Conservation (phyloP, 495 filamentous ascomycete genomes). For the Glutinoglossum americanum region DNA sequence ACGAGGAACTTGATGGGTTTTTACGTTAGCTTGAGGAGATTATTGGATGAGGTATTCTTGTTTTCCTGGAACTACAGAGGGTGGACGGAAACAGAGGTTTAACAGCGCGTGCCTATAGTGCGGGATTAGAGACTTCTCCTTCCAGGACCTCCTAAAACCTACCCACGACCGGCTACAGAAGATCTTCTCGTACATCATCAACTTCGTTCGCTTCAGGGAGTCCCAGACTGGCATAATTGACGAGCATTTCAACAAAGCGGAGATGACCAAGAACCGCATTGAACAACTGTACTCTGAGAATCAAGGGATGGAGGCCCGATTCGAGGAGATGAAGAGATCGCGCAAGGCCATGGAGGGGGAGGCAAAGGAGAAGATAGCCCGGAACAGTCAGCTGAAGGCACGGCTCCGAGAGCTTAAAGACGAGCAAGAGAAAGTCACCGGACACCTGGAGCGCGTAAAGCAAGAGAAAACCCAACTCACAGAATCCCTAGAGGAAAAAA, state of each 20-base stretch:
- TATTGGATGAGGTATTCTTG: conserved; percentile 44
- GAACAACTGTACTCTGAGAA: conserved; percentile 73
- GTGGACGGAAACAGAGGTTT: neutral
- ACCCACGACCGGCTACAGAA: conserved; percentile 71
- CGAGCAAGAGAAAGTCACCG: conserved; percentile 56
- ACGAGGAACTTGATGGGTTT: conserved; percentile 87
- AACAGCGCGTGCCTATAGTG: conserved; percentile 26
- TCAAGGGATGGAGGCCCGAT: conserved; percentile 54
- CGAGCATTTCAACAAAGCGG: conserved; percentile 75
- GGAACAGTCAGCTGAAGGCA: conserved; percentile 69
- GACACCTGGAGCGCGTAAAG: conserved; percentile 55
- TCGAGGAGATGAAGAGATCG: conserved; percentile 62
- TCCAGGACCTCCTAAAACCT: conserved; percentile 72
- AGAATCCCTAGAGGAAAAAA: conserved; percentile 57
- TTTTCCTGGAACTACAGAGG: neutral
- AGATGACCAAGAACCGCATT: conserved; percentile 65
- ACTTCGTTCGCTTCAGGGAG: conserved; percentile 92
- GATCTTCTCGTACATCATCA: conserved; percentile 91
- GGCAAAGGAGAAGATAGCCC: conserved; percentile 55
- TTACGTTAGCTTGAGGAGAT: conserved; percentile 50
- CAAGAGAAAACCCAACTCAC: conserved; percentile 51
- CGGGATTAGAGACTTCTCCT: conserved; percentile 80
- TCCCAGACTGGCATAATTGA: conserved; percentile 69
- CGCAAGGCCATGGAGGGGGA: conserved; percentile 55
- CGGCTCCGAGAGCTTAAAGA: conserved; percentile 53